Percentiles rank a stretch among this genome's conserved stretches.
Evolutionary conservation across 495 filamentous ascomycete species (phyloP).

Genomic region (Xylona heveae): DNA sequence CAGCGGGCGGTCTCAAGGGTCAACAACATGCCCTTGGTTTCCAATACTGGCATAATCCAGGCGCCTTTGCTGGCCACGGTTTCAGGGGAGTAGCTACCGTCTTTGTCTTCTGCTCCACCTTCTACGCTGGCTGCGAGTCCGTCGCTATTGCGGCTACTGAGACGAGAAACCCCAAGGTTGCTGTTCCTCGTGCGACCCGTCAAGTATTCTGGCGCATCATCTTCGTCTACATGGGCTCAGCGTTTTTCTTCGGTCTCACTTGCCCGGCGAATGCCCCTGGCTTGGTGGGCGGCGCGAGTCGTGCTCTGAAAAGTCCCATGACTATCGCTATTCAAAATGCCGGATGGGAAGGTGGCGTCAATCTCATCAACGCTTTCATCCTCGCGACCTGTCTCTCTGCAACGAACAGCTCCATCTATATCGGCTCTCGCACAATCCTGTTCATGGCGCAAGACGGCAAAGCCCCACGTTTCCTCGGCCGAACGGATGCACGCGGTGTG

Average conservation of each 20-base stretch:
- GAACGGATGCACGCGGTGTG: slow-evolving; percentile 39
- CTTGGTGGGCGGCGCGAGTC: slow-evolving; percentile 23
- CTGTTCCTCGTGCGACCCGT: slow-evolving; percentile 27
- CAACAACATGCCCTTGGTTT: too few species aligned
- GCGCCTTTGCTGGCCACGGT: slow-evolving; percentile 39
- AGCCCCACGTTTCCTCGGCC: slow-evolving; percentile 42
- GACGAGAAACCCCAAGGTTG: slow-evolving; percentile 25
- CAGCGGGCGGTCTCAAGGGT: too few species aligned
- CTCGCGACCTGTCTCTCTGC: slow-evolving; percentile 31
- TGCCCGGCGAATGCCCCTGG: slow-evolving; percentile 28
- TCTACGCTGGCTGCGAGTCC: slow-evolving; percentile 27
- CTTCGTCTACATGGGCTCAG: slow-evolving; percentile 28
- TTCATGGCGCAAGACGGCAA: slow-evolving; percentile 44
- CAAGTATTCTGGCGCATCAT: slow-evolving; percentile 33
- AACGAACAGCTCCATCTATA: slow-evolving; percentile 41
- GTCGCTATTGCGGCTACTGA: slow-evolving; percentile 34
- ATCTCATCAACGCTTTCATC: slow-evolving; percentile 34
- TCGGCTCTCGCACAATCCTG: slow-evolving; percentile 45
- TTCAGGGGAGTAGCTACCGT: slow-evolving; percentile 33
- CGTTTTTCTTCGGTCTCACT: slow-evolving; percentile 27
- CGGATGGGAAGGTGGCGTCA: slow-evolving; percentile 25
- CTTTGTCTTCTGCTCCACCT: slow-evolving; percentile 24
- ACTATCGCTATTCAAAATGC: slow-evolving; percentile 29
- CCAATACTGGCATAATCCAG: slow-evolving; percentile 45
- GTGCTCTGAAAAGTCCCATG: slow-evolving; percentile 30